phyloP scores from a whole-genome alignment of 306 rosid species.

The Dicorynia guianensis region DNA sequence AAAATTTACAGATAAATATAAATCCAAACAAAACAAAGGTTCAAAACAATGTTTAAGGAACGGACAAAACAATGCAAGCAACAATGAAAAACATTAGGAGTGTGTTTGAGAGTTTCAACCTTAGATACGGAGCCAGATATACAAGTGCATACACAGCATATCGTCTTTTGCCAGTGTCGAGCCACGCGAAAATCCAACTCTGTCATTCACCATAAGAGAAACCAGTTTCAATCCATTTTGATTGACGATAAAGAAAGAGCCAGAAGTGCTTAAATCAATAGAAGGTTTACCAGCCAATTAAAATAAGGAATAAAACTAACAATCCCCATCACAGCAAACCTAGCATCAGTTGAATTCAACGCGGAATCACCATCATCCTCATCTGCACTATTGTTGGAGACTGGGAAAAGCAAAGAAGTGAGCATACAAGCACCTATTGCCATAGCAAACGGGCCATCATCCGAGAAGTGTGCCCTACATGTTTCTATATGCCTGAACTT shows the following conservation, averaged over 20 bases:
- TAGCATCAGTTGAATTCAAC: constrained; percentile 64
- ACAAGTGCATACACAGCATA: constrained; percentile 83
- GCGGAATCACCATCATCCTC: constrained; percentile 61
- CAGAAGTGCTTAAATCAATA: background rate
- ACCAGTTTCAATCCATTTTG: background rate
- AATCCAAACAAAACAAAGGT: background rate
- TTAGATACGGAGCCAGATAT: constrained; percentile 83
- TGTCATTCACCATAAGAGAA: constrained; percentile 34
- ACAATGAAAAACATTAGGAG: background rate
- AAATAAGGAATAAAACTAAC: constrained; percentile 91
- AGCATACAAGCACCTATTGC: constrained; percentile 91
- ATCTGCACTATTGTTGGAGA: constrained; percentile 16
- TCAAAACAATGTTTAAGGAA: background rate
- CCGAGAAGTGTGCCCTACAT: constrained; percentile 61
- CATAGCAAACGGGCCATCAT: constrained; percentile 79
- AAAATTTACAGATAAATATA: too few species aligned
- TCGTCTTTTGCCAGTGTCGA: constrained; percentile 78
- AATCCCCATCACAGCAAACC: constrained; percentile 84
- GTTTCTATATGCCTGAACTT: background rate
- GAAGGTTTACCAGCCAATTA: constrained; percentile 81
- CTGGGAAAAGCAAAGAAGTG: constrained; percentile 70
- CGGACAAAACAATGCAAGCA: background rate
- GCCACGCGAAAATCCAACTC: constrained; percentile 98
- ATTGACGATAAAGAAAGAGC: background rate
- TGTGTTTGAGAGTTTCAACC: constrained; percentile 49